These are phyloP conservation scores for Candida succiphila DNA, from an alignment of 805 yeast genomes.

Conservation along the genomic window DNA sequence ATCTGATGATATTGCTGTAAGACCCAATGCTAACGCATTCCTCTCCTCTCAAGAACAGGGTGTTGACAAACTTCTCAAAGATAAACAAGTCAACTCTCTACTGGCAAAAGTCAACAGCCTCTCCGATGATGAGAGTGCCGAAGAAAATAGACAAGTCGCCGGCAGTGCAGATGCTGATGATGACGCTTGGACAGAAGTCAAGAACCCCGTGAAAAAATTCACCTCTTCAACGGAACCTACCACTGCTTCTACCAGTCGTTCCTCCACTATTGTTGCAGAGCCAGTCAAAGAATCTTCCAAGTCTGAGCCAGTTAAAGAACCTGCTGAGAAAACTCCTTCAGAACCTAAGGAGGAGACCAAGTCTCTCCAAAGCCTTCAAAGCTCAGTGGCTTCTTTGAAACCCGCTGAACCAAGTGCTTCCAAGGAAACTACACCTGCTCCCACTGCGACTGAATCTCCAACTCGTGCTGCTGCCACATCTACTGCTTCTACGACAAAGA, in stretches of 20 bases:
- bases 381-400: slow-evolving; percentile 1
- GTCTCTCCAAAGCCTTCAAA: slow-evolving; percentile 3
- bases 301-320: background rate
- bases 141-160: slow-evolving; percentile 10
- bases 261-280: background rate
- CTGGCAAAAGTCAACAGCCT: slow-evolving; percentile 32
- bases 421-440: slow-evolving; percentile 5
- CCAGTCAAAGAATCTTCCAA: background rate
- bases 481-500: slow-evolving; percentile 9
- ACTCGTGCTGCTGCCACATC: slow-evolving; percentile 4
- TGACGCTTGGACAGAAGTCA: slow-evolving; percentile 19
- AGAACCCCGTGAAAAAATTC: background rate
- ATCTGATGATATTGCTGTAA: slow-evolving; percentile 2
- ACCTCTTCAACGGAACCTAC: background rate
- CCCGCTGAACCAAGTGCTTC: slow-evolving; percentile 1
- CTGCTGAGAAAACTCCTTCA: background rate
- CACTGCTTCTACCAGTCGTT: slow-evolving; percentile 2
- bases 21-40: slow-evolving; percentile 7
- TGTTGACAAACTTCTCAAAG: slow-evolving; percentile 38
- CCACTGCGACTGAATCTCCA: background rate
- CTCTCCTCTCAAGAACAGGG: slow-evolving; percentile 25
- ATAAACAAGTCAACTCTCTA: slow-evolving; percentile 35
- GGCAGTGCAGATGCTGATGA: slow-evolving; percentile 12
- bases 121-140: slow-evolving; percentile 30
- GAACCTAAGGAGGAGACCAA: slow-evolving; percentile 4